phyloP scores from a whole-genome alignment of 495 filamentous ascomycete species.

The Hypoxylon fuscum region DNA sequence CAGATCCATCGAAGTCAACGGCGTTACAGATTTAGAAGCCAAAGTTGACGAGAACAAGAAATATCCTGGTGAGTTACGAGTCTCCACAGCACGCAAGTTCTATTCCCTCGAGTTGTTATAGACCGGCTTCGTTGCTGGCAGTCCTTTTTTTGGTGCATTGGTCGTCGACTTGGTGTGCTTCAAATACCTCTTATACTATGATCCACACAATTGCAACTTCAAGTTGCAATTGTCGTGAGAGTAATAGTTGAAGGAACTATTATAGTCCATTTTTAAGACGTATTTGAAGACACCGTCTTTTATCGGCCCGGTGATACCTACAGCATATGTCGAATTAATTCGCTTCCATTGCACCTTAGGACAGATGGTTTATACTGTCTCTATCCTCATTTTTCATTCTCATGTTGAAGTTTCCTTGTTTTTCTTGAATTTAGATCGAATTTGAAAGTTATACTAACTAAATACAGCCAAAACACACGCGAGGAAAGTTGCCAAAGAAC shows the following conservation, averaged over 20 bases:
- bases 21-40: slow-evolving; percentile 23
- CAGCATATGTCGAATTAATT: too few species aligned
- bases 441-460: slow-evolving; percentile 12
- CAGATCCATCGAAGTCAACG: slow-evolving; percentile 44
- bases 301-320: too few species aligned
- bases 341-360: too few species aligned
- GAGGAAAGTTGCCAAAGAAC: slow-evolving; percentile 71
- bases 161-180: neutral
- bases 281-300: neutral
- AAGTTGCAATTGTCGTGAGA: neutral
- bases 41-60: slow-evolving; percentile 39
- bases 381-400: too few species aligned
- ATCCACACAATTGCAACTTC: neutral
- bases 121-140: slow-evolving; percentile 1
- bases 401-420: neutral
- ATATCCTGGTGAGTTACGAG: slow-evolving; percentile 53
- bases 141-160: neutral
- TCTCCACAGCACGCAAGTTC: too few species aligned
- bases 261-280: neutral
- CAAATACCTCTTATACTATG: neutral
- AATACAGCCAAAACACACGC: slow-evolving; percentile 80
- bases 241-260: neutral
- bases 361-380: too few species aligned
- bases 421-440: neutral
- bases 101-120: slow-evolving; percentile 8